Conservation (phyloP, 257 asterid species). For the Ballota nigra region DNA sequence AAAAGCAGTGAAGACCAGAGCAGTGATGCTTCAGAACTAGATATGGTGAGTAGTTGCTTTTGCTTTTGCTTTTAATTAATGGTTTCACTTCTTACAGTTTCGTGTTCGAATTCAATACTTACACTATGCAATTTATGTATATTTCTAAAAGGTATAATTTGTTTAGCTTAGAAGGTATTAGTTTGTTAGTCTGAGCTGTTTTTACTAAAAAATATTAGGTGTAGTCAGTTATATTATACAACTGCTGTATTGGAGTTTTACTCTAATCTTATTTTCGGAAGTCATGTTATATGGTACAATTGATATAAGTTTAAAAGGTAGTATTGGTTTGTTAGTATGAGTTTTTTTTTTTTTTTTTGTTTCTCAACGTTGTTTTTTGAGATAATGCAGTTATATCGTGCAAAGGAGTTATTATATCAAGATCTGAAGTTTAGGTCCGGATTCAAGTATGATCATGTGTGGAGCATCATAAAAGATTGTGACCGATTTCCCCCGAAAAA, state of each 20-base stretch:
- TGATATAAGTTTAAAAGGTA: too few species aligned
- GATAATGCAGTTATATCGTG: background rate
- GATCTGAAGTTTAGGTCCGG: background rate
- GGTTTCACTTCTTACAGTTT: background rate
- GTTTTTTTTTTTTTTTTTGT: too few species aligned
- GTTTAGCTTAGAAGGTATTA: too few species aligned
- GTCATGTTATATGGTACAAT: background rate
- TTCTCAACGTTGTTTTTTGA: background rate
- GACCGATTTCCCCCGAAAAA: background rate
- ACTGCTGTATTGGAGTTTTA: too few species aligned
- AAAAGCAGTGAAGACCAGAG: background rate
- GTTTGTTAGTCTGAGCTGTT: too few species aligned
- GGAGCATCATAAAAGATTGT: background rate
- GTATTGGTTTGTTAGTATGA: too few species aligned
- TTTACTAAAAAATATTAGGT: too few species aligned
- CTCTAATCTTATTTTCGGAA: background rate
- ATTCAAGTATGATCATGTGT: slow-evolving; percentile 1
- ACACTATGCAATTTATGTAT: too few species aligned
- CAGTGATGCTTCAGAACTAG: background rate
- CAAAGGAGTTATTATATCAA: background rate
- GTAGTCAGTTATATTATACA: too few species aligned
- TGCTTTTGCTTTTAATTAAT: background rate
- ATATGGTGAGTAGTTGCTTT: background rate
- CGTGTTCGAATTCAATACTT: background rate
- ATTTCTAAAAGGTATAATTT: too few species aligned